These are phyloP conservation scores for Gossypium aridum DNA, from an alignment of 441 rosid species.

Conservation along the genomic window DNA sequence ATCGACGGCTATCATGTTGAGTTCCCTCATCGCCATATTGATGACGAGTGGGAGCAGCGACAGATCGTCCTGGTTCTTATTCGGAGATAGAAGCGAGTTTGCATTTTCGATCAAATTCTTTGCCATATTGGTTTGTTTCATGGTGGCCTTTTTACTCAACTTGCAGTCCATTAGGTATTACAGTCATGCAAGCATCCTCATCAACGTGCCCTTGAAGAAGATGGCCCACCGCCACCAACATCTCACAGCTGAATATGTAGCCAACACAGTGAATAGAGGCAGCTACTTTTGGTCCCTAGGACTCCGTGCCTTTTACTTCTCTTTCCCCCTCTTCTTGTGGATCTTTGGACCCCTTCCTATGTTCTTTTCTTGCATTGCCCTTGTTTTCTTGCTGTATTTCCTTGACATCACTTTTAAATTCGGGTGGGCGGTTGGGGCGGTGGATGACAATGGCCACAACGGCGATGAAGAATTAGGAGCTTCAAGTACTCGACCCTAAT, in stretches of 20 bases:
- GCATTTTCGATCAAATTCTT: slow-evolving; percentile 67
- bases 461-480: slow-evolving; percentile 25
- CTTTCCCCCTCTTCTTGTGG: slow-evolving; percentile 82
- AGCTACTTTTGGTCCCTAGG: slow-evolving; percentile 91
- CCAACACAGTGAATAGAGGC: slow-evolving; percentile 58
- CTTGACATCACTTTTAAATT: slow-evolving; percentile 49
- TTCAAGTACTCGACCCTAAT: too few relatives aligned
- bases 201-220: slow-evolving; percentile 72
- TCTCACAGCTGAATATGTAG: slow-evolving; percentile 57
- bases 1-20: slow-evolving; percentile 74
- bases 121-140: slow-evolving; percentile 64
- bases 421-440: slow-evolving; percentile 27
- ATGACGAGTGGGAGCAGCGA: slow-evolving; percentile 38
- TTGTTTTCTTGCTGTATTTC: slow-evolving; percentile 58
- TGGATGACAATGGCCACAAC: slow-evolving; percentile 13
- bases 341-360: slow-evolving; percentile 87
- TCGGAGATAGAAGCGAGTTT: slow-evolving; percentile 54
- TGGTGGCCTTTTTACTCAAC: slow-evolving; percentile 65
- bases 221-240: slow-evolving; percentile 18
- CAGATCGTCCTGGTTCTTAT: slow-evolving; percentile 34
- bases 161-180: slow-evolving; percentile 83
- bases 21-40: slow-evolving; percentile 70
- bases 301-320: slow-evolving; percentile 79
- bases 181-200: slow-evolving; percentile 85
- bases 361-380: slow-evolving; percentile 48